phyloP scores from a whole-genome alignment of 2,329 filamentous ascomycete species.

The Colletotrichum sp. region DNA sequence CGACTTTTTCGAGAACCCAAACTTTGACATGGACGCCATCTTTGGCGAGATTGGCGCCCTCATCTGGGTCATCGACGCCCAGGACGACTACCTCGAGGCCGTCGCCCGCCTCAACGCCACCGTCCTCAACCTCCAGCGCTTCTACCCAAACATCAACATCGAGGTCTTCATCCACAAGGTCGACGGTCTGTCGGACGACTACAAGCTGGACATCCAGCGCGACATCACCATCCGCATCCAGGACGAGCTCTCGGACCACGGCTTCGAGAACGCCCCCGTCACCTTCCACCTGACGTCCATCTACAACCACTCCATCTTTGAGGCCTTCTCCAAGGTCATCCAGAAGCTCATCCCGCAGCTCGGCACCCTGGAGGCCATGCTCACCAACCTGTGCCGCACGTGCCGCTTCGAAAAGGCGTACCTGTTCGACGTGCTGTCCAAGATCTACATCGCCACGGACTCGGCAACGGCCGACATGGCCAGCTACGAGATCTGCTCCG shows the following conservation, averaged over 20 bases:
- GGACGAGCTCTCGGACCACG: constrained; percentile 91
- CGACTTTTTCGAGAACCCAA: constrained; percentile 84
- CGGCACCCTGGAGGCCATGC: constrained; percentile 88
- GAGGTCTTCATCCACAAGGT: constrained; percentile 99
- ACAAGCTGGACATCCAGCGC: constrained; percentile 92
- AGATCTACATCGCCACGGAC: constrained; percentile 98
- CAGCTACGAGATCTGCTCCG: constrained; percentile 97
- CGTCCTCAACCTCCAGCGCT: constrained; percentile 86
- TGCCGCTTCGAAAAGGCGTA: constrained; percentile 98
- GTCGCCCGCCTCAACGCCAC: constrained; percentile 86
- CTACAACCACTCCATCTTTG: constrained; percentile 98
- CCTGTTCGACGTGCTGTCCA: constrained; percentile 95
- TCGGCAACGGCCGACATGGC: constrained; percentile 92
- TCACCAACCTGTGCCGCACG: constrained; percentile 91
- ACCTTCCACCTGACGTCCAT: constrained; percentile 97
- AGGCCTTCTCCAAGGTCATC: constrained; percentile 97
- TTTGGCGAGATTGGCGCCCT: constrained; percentile 94
- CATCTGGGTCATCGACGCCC: constrained; percentile 98
- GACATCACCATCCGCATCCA: constrained; percentile 97
- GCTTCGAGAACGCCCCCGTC: constrained; percentile 91
- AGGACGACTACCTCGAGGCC: constrained; percentile 96
- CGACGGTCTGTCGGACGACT: constrained; percentile 96
- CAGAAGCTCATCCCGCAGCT: constrained; percentile 96
- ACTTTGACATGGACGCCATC: constrained; percentile 90
- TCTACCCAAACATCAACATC: constrained; percentile 92